Conservation (phyloP, 2,329 filamentous ascomycete species). For the Sclerotiophoma versabilis region DNA sequence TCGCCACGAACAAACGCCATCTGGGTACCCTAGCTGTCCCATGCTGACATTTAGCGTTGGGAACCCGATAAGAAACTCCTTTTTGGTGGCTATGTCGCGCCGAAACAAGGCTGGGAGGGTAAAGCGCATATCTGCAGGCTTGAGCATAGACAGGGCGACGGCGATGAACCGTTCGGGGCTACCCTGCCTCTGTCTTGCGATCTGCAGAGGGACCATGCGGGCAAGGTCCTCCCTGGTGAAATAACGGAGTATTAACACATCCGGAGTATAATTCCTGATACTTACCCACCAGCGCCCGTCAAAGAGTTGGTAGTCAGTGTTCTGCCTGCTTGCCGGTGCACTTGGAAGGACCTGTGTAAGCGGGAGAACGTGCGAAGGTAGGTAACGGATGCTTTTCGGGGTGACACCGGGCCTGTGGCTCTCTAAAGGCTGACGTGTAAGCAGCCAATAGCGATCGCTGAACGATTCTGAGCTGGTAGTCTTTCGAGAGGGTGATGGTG, state of each 20-base stretch:
- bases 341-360: neutral
- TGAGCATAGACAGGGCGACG: conserved; percentile 25
- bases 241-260: conserved; percentile 49
- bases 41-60: conserved; percentile 33
- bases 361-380: conserved; percentile 19
- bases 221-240: conserved; percentile 28
- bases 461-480: neutral
- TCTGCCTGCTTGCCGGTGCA: neutral
- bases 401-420: neutral
- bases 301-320: conserved; percentile 55
- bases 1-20: conserved; percentile 22
- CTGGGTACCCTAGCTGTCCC: conserved; percentile 15
- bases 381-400: conserved; percentile 4
- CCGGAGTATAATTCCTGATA: conserved; percentile 45
- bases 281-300: conserved; percentile 65
- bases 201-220: conserved; percentile 6
- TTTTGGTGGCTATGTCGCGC: conserved; percentile 17
- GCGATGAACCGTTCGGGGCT: conserved; percentile 17
- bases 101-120: conserved; percentile 36
- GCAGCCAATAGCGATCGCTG: conserved; percentile 39
- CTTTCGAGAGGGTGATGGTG: neutral
- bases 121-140: conserved; percentile 29
- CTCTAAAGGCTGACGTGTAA: conserved; percentile 35
- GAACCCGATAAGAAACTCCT: conserved; percentile 30
- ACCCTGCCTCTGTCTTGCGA: neutral